Percentiles rank a stretch among this genome's conserved stretches.
Evolutionary conservation across 345 rosid species (phyloP).

Genomic region (Trapa bicornis): DNA sequence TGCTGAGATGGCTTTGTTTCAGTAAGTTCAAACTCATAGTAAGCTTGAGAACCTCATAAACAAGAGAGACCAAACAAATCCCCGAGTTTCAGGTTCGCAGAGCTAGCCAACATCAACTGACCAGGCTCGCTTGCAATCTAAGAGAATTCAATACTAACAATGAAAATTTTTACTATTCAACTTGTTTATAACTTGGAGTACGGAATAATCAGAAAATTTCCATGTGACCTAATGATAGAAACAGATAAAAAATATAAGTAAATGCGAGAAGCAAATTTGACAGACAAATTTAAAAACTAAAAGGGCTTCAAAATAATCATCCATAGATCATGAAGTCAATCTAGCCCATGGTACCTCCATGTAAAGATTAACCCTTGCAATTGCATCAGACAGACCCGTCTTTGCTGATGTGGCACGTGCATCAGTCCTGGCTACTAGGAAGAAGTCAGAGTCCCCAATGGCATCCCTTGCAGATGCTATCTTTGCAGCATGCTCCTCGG

Average conservation of each 20-base stretch:
- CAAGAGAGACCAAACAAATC: not conserved
- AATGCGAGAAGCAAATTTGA: not conserved
- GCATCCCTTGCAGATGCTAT: slow-evolving; percentile 46
- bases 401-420: slow-evolving; percentile 37
- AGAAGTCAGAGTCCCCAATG: slow-evolving; percentile 38
- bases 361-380: slow-evolving; percentile 44
- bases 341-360: slow-evolving; percentile 20
- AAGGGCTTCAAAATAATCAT: not conserved
- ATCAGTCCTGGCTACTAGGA: slow-evolving; percentile 44
- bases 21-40: not conserved
- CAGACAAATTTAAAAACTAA: not conserved
- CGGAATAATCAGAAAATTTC: not conserved
- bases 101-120: not conserved
- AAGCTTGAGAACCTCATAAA: not conserved
- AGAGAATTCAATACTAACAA: not conserved
- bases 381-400: slow-evolving; percentile 38
- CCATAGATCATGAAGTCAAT: not conserved
- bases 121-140: not conserved
- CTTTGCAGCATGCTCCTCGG: slow-evolving; percentile 45
- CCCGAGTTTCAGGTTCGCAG: not conserved
- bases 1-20: not conserved
- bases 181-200: not conserved
- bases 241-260: not conserved
- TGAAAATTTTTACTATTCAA: not conserved
- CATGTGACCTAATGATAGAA: not conserved